A percentile compares a stretch with the other conserved stretches of the same genome.
These are phyloP conservation scores for Eruca vesicaria DNA, from an alignment of 441 rosid genomes.

Conservation along the genomic window DNA sequence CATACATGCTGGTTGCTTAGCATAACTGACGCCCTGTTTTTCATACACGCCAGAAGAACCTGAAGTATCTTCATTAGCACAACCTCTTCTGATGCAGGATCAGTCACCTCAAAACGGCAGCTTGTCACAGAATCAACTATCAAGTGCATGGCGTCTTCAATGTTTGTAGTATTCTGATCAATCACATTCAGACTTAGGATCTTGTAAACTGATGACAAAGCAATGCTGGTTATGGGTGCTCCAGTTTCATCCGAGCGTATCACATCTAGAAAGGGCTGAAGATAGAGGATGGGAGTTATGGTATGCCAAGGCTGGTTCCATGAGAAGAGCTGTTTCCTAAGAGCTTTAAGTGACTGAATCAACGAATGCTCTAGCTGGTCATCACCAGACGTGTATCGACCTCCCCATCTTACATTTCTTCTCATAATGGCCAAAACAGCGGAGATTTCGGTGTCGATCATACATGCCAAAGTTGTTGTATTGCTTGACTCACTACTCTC, in stretches of 20 bases:
- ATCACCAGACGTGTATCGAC: constrained; percentile 73
- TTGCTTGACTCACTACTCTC: constrained; percentile 50
- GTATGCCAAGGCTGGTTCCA: constrained; percentile 72
- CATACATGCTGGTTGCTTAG: constrained; percentile 31
- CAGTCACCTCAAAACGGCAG: constrained; percentile 83
- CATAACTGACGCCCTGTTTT: constrained; percentile 63
- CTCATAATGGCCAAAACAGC: constrained; percentile 81
- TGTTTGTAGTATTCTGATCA: constrained; percentile 62
- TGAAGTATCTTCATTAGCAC: constrained; percentile 74
- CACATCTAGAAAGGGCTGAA: constrained; percentile 74
- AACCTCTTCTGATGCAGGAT: constrained; percentile 83
- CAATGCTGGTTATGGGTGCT: constrained; percentile 74
- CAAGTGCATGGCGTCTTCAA: constrained; percentile 72
- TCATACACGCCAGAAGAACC: not conserved
- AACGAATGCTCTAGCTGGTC: constrained; percentile 73
- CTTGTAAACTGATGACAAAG: constrained; percentile 71
- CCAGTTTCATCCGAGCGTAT: constrained; percentile 77
- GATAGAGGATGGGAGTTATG: constrained; percentile 49
- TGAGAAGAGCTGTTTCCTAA: constrained; percentile 62
- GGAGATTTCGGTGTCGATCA: constrained; percentile 71
- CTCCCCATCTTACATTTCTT: constrained; percentile 76
- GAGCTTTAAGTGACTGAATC: constrained; percentile 66
- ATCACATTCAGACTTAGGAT: constrained; percentile 61
- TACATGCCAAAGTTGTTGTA: constrained; percentile 54
- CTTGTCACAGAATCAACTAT: constrained; percentile 79